Percentiles rank a stretch among this genome's conserved stretches.
phyloP scores from a whole-genome alignment of 306 rosid genomes.

The Delonix regia region DNA sequence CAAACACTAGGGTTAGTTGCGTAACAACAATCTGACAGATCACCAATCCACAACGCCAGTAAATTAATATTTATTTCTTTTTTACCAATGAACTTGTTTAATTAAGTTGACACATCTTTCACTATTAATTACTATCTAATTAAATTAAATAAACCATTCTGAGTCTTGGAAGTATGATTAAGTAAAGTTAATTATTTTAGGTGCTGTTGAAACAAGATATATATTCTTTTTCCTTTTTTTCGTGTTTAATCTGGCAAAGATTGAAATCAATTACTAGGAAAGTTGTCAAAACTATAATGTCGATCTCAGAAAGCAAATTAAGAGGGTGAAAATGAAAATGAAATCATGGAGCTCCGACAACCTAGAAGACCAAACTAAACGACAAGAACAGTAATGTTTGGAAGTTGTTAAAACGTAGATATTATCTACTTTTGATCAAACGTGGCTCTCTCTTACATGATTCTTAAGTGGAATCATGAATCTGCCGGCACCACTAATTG shows the following conservation, averaged over 20 bases:
- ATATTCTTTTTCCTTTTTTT: not conserved
- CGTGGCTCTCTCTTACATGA: constrained; percentile 39
- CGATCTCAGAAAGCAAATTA: constrained; percentile 10
- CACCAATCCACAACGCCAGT: constrained; percentile 40
- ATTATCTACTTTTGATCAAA: constrained; percentile 31
- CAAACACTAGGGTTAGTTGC: constrained; percentile 38
- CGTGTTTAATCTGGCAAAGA: not conserved
- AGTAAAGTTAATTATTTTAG: constrained; percentile 2
- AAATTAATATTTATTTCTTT: not conserved
- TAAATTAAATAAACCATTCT: not conserved
- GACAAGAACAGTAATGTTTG: constrained; percentile 49
- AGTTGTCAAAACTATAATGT: constrained; percentile 31
- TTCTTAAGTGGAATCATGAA: constrained; percentile 36
- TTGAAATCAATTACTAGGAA: constrained; percentile 7
- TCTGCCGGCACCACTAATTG: constrained; percentile 58
- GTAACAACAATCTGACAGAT: constrained; percentile 35
- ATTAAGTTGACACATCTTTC: not conserved
- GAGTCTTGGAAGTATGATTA: not conserved
- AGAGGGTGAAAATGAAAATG: constrained; percentile 9
- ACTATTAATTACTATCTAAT: not conserved
- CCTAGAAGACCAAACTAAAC: constrained; percentile 48
- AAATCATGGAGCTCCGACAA: constrained; percentile 55
- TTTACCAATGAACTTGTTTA: not conserved
- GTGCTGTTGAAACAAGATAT: constrained; percentile 27
- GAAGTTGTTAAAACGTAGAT: constrained; percentile 42